Conservation (phyloP, 768 basidiomycete genomes). For the Auriscalpium microsporum region DNA sequence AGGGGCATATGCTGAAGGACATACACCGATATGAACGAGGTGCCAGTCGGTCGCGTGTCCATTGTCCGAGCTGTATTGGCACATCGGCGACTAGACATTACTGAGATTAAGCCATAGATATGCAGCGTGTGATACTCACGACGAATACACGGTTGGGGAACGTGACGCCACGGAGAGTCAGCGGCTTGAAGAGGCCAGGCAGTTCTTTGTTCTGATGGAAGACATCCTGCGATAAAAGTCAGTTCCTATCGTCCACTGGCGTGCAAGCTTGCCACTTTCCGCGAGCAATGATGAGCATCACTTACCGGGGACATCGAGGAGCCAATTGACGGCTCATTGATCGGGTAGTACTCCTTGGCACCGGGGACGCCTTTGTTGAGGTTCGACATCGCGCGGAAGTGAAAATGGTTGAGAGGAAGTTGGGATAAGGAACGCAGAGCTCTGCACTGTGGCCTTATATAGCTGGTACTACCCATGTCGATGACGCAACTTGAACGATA, state of each 20-base stretch:
- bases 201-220: conserved; percentile 41
- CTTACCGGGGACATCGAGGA: conserved; percentile 27
- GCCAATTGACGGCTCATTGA: conserved; percentile 53
- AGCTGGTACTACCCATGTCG: too few species aligned
- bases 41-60: conserved; percentile 82
- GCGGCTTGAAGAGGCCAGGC: conserved; percentile 56
- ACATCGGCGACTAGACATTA: conserved; percentile 59
- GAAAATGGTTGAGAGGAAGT: background rate
- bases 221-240: conserved; percentile 17
- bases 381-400: background rate
- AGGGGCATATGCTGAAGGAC: conserved; percentile 1
- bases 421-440: too few species aligned
- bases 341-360: conserved; percentile 47
- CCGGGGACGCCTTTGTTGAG: conserved; percentile 43
- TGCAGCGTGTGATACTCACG: conserved; percentile 27
- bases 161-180: conserved; percentile 48
- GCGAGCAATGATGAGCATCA: conserved; percentile 10
- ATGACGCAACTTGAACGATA: too few species aligned
- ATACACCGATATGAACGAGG: conserved; percentile 64
- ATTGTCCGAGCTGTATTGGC: conserved; percentile 67
- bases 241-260: background rate
- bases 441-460: too few species aligned
- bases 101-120: background rate
- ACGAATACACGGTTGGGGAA: conserved; percentile 76
- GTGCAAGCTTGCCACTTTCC: background rate